Percentiles rank a stretch among this genome's conserved stretches.
Evolutionary conservation across 495 filamentous ascomycete species (phyloP).

Genomic region (Usnea hakonensis): DNA sequence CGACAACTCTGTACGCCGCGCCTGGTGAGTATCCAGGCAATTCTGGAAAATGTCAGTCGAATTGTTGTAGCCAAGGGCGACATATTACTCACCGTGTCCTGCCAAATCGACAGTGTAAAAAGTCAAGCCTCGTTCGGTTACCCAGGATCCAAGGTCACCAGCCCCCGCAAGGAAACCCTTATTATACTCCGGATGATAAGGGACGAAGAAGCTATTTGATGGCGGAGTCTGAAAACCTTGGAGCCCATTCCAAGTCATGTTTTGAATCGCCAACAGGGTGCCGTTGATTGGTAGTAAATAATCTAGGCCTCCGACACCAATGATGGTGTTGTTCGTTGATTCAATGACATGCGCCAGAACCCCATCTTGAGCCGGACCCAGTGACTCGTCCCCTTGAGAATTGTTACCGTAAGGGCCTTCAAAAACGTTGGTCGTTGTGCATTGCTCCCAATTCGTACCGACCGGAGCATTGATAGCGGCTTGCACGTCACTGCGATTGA

Average conservation of each 20-base stretch:
- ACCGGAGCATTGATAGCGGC: conserved; percentile 49
- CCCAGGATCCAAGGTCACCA: conserved; percentile 42
- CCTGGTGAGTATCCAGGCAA: conserved; percentile 45
- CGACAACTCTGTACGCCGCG: conserved; percentile 48
- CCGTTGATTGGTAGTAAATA: conserved; percentile 53
- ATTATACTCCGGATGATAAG: conserved; percentile 37
- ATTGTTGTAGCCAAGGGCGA: not conserved
- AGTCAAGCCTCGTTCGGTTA: conserved; percentile 51
- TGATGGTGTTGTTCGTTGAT: conserved; percentile 50
- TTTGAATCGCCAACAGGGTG: conserved; percentile 56
- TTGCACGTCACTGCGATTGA: conserved; percentile 51
- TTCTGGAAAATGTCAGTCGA: conserved; percentile 5
- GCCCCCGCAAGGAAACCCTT: conserved; percentile 29
- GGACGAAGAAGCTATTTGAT: conserved; percentile 37
- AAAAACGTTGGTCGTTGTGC: conserved; percentile 39
- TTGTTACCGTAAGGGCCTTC: conserved; percentile 27
- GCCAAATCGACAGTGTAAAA: conserved; percentile 26
- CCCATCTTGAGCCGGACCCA: conserved; percentile 25
- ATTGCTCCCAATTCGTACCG: conserved; percentile 35
- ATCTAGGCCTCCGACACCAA: conserved; percentile 53
- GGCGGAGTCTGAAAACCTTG: conserved; percentile 50
- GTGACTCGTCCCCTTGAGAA: conserved; percentile 10
- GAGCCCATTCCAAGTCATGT: conserved; percentile 60
- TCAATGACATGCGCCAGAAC: conserved; percentile 58
- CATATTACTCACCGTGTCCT: conserved; percentile 15